These are phyloP conservation scores for Apiospora sp. DNA, from an alignment of 2,329 filamentous ascomycete species.

Conservation along the genomic window DNA sequence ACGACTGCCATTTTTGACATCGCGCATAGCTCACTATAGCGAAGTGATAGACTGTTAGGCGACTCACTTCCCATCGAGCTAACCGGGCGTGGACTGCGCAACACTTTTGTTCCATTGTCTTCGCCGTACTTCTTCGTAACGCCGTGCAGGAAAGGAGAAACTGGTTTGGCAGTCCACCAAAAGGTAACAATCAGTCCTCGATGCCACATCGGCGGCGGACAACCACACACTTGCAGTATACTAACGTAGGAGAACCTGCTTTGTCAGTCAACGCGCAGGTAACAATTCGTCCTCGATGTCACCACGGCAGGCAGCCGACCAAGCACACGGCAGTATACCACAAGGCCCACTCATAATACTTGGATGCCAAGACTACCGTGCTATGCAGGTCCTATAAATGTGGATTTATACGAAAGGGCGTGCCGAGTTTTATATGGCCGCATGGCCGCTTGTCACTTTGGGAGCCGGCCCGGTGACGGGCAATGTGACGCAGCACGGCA, in stretches of 20 bases:
- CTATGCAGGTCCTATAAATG: not conserved
- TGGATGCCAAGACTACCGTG: not conserved
- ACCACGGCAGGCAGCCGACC: too few species aligned
- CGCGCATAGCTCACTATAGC: not conserved
- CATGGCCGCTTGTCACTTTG: not conserved
- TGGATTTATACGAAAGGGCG: not conserved
- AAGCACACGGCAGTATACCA: not conserved
- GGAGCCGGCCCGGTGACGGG: conserved; percentile 4
- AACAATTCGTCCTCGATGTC: too few species aligned
- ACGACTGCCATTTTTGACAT: not conserved
- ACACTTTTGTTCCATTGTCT: too few species aligned
- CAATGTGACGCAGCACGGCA: conserved; percentile 4
- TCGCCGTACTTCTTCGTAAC: too few species aligned
- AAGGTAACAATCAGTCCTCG: not conserved
- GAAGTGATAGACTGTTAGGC: not conserved
- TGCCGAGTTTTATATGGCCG: not conserved
- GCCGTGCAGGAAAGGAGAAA: too few species aligned
- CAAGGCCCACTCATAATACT: not conserved
- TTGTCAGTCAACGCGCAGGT: too few species aligned
- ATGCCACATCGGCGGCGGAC: not conserved
- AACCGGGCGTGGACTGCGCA: too few species aligned
- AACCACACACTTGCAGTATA: not conserved
- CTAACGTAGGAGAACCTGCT: not conserved
- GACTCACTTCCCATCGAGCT: too few species aligned
- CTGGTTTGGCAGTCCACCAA: not conserved